A percentile compares a stretch with the other conserved stretches of the same genome.
Evolutionary conservation across 345 rosid species (phyloP).

Genomic region (Gossypium ekmanianum): DNA sequence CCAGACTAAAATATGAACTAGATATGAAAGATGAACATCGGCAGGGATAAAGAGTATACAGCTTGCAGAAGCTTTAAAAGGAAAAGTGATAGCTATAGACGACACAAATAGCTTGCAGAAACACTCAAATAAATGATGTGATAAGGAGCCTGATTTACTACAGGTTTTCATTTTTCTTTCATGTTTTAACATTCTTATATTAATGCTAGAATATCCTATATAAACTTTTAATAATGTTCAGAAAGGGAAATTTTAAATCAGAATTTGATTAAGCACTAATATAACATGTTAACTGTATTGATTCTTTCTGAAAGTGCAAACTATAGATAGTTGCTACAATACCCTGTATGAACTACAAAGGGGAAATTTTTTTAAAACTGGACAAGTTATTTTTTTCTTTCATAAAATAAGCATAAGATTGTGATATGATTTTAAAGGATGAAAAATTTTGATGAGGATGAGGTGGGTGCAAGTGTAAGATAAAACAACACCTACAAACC

Average conservation of each 20-base stretch:
- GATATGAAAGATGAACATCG: background rate
- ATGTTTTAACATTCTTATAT: background rate
- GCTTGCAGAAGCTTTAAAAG: background rate
- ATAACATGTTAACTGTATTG: background rate
- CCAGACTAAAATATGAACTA: background rate
- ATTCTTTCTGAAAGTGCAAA: background rate
- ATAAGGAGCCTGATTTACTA: background rate
- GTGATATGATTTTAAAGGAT: background rate
- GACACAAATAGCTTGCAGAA: background rate
- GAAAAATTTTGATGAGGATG: background rate
- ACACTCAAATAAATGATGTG: background rate
- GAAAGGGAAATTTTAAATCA: constrained; percentile 1
- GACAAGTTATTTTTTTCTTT: background rate
- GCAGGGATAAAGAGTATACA: background rate
- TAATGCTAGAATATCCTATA: background rate
- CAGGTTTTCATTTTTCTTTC: background rate
- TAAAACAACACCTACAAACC: background rate
- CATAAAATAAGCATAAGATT: background rate
- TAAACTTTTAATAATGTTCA: background rate
- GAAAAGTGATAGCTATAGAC: background rate
- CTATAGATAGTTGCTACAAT: background rate
- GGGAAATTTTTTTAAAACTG: background rate
- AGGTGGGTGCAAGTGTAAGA: background rate
- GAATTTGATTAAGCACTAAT: background rate
- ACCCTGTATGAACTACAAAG: background rate